Conservation (phyloP, 176 grass and related monocot genomes). For the Oryza meyeriana region DNA sequence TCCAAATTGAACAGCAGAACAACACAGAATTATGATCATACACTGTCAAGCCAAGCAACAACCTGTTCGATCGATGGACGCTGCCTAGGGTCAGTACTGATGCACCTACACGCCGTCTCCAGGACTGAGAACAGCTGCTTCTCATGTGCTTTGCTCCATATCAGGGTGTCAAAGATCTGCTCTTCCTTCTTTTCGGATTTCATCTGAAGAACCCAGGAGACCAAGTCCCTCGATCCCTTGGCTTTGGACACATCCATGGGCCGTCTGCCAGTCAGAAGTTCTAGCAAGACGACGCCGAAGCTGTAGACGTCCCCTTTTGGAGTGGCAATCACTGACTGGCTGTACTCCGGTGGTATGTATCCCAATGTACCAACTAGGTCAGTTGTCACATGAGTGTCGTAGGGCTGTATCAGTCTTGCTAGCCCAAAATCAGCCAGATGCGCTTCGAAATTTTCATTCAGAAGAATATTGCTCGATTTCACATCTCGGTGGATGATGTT, state of each 20-base stretch:
- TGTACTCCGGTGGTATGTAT: conserved; percentile 93
- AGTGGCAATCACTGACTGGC: conserved; percentile 73
- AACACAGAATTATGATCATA: conserved; percentile 21
- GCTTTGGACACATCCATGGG: conserved; percentile 73
- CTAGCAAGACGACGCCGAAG: conserved; percentile 84
- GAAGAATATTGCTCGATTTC: conserved; percentile 95
- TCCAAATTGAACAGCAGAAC: neutral
- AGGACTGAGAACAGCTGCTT: conserved; percentile 74
- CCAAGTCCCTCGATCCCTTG: conserved; percentile 74
- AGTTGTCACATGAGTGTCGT: conserved; percentile 92
- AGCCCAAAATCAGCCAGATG: conserved; percentile 94
- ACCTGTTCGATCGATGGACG: conserved; percentile 84
- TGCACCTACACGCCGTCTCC: conserved; percentile 69
- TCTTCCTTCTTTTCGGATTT: conserved; percentile 82
- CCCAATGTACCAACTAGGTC: conserved; percentile 88
- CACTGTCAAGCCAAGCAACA: conserved; percentile 63
- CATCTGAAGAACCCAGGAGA: conserved; percentile 85
- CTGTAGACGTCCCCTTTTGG: conserved; percentile 88
- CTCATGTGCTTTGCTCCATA: conserved; percentile 70
- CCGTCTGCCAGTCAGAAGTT: conserved; percentile 69
- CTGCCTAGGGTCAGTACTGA: conserved; percentile 61
- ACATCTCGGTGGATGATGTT: conserved; percentile 95
- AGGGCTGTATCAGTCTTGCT: conserved; percentile 81
- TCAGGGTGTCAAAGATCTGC: conserved; percentile 57
- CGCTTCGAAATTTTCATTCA: conserved; percentile 84